Evolutionary conservation across 768 basidiomycete species (phyloP), one percentile per base, ranked within the genome.

Genomic region (Naematelia aurantialba): DNA sequence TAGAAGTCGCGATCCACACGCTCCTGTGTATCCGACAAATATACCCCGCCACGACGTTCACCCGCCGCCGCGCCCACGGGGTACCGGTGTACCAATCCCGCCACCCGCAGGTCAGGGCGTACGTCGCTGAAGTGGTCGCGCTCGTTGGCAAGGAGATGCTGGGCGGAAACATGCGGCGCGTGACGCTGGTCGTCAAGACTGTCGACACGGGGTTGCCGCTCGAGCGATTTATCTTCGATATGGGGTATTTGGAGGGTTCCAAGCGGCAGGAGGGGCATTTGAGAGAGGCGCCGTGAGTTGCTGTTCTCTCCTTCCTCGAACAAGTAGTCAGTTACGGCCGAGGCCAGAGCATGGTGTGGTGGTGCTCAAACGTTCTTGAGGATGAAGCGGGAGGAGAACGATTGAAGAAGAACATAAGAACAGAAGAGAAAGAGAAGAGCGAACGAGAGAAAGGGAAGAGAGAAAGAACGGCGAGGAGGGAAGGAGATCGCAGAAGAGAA

Each of bases 1-100:
- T 98, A 66, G 94, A 98, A 73, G 89, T 93, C 27, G 89, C 89
- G 10, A 86, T 96, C 60, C 93, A 97, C 72, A 87, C 87, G 2
- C 90, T 98, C 61, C 83, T 98, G 4, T 96, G 89, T 70, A 85
- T 91, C 26, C 86, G 94, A 19, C 87, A 89, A 65, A 82, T 98
- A 51, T 98, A 97, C 69, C 94, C 93, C 0, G 81, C 87, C 45
- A 89, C 89, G 56, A 81, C 96, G 19, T 98, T 98, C 73, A 82
- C 88, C 39, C 83, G 91, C 44, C 82, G 89, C 57, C 88, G 88
- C 79, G 92, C 91, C 74, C 96, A 92, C 75, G 85, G 90, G 60
- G 87, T 87, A 0, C 88, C 90, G 0, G 90, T 94, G 10, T 97
- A 85, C 72, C 91, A 96, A 78, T 91, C 89, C 2, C 75, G 92